phyloP scores from a whole-genome alignment of 2,329 filamentous ascomycete genomes.

The Capronia coronata region DNA sequence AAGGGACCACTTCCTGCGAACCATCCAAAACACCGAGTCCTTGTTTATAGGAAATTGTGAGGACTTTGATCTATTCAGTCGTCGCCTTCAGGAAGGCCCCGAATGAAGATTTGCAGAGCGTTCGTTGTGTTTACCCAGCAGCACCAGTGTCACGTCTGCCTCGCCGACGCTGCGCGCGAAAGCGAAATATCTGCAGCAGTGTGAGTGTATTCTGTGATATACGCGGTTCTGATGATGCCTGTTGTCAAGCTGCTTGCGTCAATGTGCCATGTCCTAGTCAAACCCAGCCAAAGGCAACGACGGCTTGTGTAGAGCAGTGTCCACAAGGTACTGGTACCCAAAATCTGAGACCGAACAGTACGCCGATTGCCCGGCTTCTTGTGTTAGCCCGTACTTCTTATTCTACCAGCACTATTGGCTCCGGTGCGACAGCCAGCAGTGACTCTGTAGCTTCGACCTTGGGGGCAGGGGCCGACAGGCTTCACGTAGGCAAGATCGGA shows the following conservation, averaged over 20 bases:
- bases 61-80: slow-evolving; percentile 31
- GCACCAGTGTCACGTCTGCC: slow-evolving; percentile 29
- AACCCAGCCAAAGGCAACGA: slow-evolving; percentile 46
- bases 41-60: too few relatives aligned
- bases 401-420: slow-evolving; percentile 30
- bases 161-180: slow-evolving; percentile 34
- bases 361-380: slow-evolving; percentile 44
- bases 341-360: slow-evolving; percentile 42
- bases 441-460: slow-evolving; percentile 25
- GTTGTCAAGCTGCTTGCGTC: slow-evolving; percentile 48
- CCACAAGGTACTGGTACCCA: slow-evolving; percentile 48
- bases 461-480: slow-evolving; percentile 17
- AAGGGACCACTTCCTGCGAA: too few relatives aligned
- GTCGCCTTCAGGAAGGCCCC: slow-evolving; percentile 43
- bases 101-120: too few relatives aligned
- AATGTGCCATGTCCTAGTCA: slow-evolving; percentile 48
- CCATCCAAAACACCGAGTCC: too few relatives aligned
- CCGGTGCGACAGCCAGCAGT: slow-evolving; percentile 28
- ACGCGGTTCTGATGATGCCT: slow-evolving; percentile 43
- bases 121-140: slow-evolving; percentile 1
- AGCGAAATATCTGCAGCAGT: slow-evolving; percentile 34
- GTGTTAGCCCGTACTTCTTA: slow-evolving; percentile 47
- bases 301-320: slow-evolving; percentile 47
- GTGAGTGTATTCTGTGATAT: slow-evolving; percentile 33
- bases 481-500: slow-evolving; percentile 16